Evolutionary conservation across 495 filamentous ascomycete species (phyloP), one percentile per base, ranked within the genome.

Genomic region (Aspergillus bridgeri): DNA sequence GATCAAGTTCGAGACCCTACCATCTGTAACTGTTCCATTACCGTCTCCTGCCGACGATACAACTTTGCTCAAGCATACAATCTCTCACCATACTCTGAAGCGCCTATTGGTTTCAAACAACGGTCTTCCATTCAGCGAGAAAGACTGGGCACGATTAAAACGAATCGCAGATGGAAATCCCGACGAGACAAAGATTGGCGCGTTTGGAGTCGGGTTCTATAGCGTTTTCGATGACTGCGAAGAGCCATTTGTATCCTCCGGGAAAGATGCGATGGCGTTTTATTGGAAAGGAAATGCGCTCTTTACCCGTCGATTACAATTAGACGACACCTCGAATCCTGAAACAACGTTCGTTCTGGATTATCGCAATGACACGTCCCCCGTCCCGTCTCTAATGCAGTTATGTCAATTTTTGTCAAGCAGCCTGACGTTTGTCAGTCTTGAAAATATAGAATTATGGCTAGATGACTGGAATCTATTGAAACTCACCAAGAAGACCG

Each of bases 131-230:
- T 99, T 99, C 62, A 85, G 83, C 33, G 82, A 86, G 51, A 91
- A 89, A 18, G 95, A 99, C 72, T 99, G 95, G 95, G 82, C 83
- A 45, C 82, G 95, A 55, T 67, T 99, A 65, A 98, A 98, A 77
- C 86, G 91, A 54, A 99, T 99, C 60, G 95, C 95, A 15, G 93
- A 98, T 72, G 95, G 95, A 13, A 99, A 99, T 66, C 95, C 95
- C 0, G 93, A 98, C 69, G 95, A 98, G 71, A 96, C 91, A 4
- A 98, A 99, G 76, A 98, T 99, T 64, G 95, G 95, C 19, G 95
- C 95, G 5, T 99, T 98, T 69, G 95, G 95, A 48, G 95, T 99
- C 42, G 95, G 95, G 3, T 98, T 99, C 71, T 99, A 99, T 77
- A 94, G 90, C 70, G 94, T 98, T 33, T 99, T 99, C 72, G 89